A percentile compares a stretch with the other conserved stretches of the same genome.
phyloP scores from a whole-genome alignment of 1,284 basidiomycete genomes.

The Schizophyllum amplum region DNA sequence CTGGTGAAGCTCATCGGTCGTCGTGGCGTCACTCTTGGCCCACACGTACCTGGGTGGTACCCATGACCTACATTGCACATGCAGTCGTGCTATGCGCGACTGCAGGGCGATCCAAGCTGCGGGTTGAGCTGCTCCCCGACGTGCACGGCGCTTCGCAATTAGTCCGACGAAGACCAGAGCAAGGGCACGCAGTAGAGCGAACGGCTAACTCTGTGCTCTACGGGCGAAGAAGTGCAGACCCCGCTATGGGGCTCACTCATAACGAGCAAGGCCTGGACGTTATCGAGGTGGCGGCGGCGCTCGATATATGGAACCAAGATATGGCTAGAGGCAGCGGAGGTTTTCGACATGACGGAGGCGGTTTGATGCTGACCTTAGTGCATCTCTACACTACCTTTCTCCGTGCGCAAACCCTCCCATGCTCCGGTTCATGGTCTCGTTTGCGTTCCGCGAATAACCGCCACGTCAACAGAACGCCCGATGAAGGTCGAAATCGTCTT shows the following conservation, averaged over 20 bases:
- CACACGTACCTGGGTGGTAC: constrained; percentile 1
- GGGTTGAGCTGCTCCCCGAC: not conserved
- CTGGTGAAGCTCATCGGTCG: constrained; percentile 13
- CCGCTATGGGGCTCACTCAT: not conserved
- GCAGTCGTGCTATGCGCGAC: not conserved
- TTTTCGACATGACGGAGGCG: constrained; percentile 16
- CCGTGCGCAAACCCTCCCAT: constrained; percentile 42
- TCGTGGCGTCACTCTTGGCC: constrained; percentile 9
- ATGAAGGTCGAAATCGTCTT: constrained; percentile 98
- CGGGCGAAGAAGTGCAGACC: not conserved
- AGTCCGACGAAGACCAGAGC: not conserved
- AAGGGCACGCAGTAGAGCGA: not conserved
- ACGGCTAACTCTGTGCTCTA: not conserved
- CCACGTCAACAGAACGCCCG: constrained; percentile 67
- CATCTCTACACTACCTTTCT: constrained; percentile 26
- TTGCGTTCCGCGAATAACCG: constrained; percentile 28
- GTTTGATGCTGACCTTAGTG: constrained; percentile 21
- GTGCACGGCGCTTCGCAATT: not conserved
- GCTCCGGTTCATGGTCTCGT: constrained; percentile 51
- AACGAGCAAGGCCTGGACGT: not conserved
- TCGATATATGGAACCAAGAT: not conserved
- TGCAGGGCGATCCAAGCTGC: not conserved
- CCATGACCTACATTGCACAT: not conserved
- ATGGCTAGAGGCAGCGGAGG: constrained; percentile 11
- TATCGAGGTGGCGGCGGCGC: not conserved